These are phyloP conservation scores for Mrakiaceae sp. DNA, from an alignment of 1,284 basidiomycete species.

Conservation along the genomic window DNA sequence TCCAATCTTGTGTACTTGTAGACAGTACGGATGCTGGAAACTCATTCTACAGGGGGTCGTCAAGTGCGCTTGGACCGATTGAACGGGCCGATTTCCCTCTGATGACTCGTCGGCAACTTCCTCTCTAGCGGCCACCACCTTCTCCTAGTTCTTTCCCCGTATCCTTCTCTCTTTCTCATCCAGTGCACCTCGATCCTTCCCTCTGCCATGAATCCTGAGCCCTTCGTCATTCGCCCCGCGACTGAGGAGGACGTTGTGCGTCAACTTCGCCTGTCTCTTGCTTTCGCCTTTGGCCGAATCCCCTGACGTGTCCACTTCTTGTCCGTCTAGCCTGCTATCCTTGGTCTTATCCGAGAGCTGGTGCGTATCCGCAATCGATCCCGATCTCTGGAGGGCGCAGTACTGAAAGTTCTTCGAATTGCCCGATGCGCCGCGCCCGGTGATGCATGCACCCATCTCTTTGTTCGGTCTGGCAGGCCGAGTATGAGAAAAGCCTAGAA, in stretches of 20 bases:
- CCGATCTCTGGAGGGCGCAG: background rate
- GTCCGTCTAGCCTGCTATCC: slow-evolving; percentile 4
- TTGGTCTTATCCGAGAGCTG: slow-evolving; percentile 13
- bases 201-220: background rate
- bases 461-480: slow-evolving; percentile 1
- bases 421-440: background rate
- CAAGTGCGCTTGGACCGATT: no score
- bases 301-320: background rate
- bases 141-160: no score
- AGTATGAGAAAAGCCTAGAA: slow-evolving; percentile 13
- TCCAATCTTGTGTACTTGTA: no score
- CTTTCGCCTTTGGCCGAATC: background rate
- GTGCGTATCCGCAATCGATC: background rate
- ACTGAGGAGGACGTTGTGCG: slow-evolving; percentile 14
- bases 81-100: no score
- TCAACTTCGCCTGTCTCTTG: background rate
- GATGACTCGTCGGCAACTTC: no score
- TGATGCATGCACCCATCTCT: background rate
- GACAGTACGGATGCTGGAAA: no score
- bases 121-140: no score
- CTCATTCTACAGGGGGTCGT: no score
- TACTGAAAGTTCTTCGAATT: background rate
- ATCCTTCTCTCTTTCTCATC: no score
- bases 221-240: slow-evolving; percentile 5
- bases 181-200: no score